Conservation (phyloP, 2,329 filamentous ascomycete species). For the Coniochaeta ligniaria region DNA sequence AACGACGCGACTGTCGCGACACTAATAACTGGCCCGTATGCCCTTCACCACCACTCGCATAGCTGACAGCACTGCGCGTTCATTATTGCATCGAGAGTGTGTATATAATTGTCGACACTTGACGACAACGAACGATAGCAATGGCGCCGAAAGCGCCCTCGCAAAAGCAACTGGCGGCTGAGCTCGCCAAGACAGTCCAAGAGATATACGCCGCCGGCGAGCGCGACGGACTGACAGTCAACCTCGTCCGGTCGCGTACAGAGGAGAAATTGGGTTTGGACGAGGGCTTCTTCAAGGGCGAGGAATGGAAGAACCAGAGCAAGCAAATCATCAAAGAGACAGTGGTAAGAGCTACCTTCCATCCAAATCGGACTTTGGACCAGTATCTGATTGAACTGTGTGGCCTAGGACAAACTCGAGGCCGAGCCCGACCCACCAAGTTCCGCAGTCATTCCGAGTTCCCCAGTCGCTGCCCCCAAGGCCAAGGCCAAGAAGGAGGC, state of each 20-base stretch:
- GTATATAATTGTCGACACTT: background rate
- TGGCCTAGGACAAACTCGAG: constrained; percentile 8
- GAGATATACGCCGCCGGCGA: constrained; percentile 34
- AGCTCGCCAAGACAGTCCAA: constrained; percentile 38
- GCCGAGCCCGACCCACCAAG: background rate
- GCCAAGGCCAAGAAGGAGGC: constrained; percentile 9
- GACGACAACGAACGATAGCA: background rate
- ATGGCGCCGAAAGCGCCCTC: background rate
- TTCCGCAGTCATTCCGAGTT: constrained; percentile 6
- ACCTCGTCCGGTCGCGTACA: constrained; percentile 44
- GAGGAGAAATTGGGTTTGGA: constrained; percentile 42
- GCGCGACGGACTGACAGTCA: constrained; percentile 45
- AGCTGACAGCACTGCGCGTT: background rate
- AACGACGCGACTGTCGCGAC: background rate
- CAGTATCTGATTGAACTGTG: constrained; percentile 6
- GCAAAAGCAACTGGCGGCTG: constrained; percentile 10
- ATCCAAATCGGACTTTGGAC: background rate
- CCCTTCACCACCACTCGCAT: background rate
- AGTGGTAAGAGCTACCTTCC: constrained; percentile 33
- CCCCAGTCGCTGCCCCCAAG: constrained; percentile 6
- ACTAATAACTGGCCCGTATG: background rate
- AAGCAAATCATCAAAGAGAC: constrained; percentile 48
- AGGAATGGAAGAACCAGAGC: constrained; percentile 50
- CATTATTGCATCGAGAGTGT: background rate
- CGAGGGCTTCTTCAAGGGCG: constrained; percentile 39